phyloP scores from a whole-genome alignment of 176 grass and related monocot species.

The Secale cereale region DNA sequence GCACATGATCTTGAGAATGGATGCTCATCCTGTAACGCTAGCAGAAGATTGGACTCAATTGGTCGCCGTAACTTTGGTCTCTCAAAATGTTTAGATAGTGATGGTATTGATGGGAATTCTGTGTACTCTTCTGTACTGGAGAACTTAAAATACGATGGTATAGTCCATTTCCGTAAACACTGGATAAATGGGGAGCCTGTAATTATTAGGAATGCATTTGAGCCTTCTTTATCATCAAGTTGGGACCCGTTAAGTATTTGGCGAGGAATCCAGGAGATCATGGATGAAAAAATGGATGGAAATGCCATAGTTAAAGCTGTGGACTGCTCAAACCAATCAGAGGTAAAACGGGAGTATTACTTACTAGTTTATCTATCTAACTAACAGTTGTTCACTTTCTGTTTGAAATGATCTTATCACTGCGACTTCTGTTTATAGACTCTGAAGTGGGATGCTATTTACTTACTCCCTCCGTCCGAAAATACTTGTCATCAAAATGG shows the following conservation, averaged over 20 bases:
- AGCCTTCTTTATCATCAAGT: constrained; percentile 69
- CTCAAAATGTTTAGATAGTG: constrained; percentile 41
- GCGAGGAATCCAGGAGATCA: constrained; percentile 77
- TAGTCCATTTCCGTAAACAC: constrained; percentile 74
- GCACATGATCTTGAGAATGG: constrained; percentile 43
- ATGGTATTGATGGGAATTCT: constrained; percentile 31
- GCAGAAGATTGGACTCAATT: constrained; percentile 26
- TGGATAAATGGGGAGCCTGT: constrained; percentile 86
- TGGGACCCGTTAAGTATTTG: constrained; percentile 87
- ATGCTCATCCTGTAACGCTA: constrained; percentile 33
- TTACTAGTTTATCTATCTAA: constrained; percentile 20
- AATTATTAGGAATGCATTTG: constrained; percentile 73
- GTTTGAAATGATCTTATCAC: constrained; percentile 7
- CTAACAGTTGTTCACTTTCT: background rate
- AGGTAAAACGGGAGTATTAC: constrained; percentile 44
- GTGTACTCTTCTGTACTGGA: constrained; percentile 59
- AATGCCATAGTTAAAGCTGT: constrained; percentile 71
- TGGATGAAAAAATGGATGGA: constrained; percentile 73
- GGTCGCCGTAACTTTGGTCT: constrained; percentile 9
- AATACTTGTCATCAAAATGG: no score
- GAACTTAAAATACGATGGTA: constrained; percentile 64
- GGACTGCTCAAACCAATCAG: constrained; percentile 64
- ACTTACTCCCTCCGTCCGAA: no score
- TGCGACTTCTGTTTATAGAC: background rate
- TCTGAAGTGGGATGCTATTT: background rate